Base-by-base conservation (phyloP, 495 filamentous ascomycete genomes). In the Glarea lozoyensis region DNA sequence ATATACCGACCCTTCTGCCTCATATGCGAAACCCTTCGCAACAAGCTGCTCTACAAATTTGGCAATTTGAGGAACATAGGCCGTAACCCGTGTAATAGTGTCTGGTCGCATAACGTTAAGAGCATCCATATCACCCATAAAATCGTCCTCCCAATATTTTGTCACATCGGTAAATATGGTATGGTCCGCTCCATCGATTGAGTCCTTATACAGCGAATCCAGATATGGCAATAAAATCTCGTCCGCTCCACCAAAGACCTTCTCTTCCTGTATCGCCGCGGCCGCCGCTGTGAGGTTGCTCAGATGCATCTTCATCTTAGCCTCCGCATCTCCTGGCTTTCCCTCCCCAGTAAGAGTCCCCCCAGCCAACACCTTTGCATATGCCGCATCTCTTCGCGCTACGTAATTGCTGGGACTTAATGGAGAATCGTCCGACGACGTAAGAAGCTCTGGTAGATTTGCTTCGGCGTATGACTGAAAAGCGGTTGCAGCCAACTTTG, bases 281-380 rank as follows among this genome's bases (percentile, higher is more conserved):
- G 77, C 70, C 1, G 84, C 80, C 1, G 76, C 67, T 15, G 71
- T 66, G 41, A 81, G 78, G 2, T 86, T 94, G 56, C 76, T 83
- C 42, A 95, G 75, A 52, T 95, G 88, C 88, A 95, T 94, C 57
- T 93, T 94, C 39, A 86, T 63, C 68, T 96, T 97, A 2, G 93
- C 83, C 43, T 82, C 78, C 34, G 74, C 72, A 48, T 93, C 86
- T 6, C 77, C 64, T 18, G 76, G 66, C 40, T 67, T 69, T 13
- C 71, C 72, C 40, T 78, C 69, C 0, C 80, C 79, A 1, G 72
- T 60, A 40, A 86, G 64, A 22, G 77, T 72, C 12, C 79, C 81
- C 11, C 74, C 75, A 6, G 72, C 66, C 15, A 89, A 54, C 2
- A 88, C 77, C 16, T 58, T 59, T 13, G 70, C 72, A 57, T 93